Evolutionary conservation across 805 yeast genomes (phyloP).

Genomic region (Lipomyces oligophaga): DNA sequence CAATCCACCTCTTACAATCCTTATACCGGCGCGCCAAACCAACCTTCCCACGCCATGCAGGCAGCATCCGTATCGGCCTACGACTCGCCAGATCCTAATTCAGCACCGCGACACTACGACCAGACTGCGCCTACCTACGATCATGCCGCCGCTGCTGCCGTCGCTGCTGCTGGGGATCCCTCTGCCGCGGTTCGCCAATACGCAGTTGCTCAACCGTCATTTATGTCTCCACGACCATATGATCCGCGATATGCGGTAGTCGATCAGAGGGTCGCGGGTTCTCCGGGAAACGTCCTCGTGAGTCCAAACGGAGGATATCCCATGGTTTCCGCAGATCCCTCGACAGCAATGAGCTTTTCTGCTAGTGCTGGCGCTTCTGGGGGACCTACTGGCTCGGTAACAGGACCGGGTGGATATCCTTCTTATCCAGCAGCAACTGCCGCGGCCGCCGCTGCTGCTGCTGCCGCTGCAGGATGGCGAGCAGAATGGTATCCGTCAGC

Average conservation of each 20-base stretch:
- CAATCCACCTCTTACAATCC: constrained; percentile 17
- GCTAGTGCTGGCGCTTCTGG: too few species aligned
- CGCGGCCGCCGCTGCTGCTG: too few species aligned
- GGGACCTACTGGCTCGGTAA: too few species aligned
- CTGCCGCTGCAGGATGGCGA: constrained; percentile 20
- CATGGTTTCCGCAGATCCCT: too few species aligned
- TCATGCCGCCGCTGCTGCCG: constrained; percentile 1
- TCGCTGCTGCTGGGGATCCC: too few species aligned
- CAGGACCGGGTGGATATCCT: too few species aligned
- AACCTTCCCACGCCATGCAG: constrained; percentile 11
- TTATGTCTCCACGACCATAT: too few species aligned
- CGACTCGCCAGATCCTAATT: constrained; percentile 10
- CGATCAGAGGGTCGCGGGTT: constrained; percentile 8
- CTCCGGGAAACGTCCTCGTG: constrained; percentile 11
- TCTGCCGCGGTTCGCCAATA: constrained; percentile 17
- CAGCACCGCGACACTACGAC: constrained; percentile 16
- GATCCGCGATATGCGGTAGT: constrained; percentile 21
- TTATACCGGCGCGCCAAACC: constrained; percentile 8
- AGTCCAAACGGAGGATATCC: too few species aligned
- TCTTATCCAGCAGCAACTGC: too few species aligned
- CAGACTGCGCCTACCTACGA: constrained; percentile 6
- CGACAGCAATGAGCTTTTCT: too few species aligned
- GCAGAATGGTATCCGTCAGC: constrained; percentile 28
- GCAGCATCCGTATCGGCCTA: too few species aligned
- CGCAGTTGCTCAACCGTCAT: too few species aligned